Conservation (phyloP, 23 red algal species). For the Gracilaria domingensis region DNA sequence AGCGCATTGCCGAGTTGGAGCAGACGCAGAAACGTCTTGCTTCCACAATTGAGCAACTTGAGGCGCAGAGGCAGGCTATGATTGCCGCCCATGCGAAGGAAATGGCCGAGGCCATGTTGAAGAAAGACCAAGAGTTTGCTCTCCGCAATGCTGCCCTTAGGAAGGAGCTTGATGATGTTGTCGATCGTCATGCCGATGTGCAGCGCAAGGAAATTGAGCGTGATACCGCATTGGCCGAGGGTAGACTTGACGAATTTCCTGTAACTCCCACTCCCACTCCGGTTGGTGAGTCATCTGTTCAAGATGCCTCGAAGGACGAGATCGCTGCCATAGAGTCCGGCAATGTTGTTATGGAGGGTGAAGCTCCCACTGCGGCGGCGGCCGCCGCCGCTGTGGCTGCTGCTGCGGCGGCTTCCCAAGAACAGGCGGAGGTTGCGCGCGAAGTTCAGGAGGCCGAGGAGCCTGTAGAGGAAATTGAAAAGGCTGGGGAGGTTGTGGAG, state of each 20-base stretch:
- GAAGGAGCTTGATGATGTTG: constrained; percentile 69
- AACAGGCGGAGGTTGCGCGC: background rate
- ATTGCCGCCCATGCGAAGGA: constrained; percentile 35
- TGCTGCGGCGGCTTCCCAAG: background rate
- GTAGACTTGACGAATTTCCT: constrained; percentile 4
- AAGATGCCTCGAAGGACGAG: background rate
- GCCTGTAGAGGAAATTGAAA: background rate
- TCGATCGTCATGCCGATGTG: constrained; percentile 49
- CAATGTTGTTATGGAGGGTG: constrained; percentile 17
- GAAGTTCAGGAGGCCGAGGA: background rate
- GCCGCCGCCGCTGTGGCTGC: background rate
- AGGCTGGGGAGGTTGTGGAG: background rate
- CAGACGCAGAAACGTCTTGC: constrained; percentile 20
- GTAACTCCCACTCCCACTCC: constrained; percentile 1
- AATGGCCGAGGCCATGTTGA: constrained; percentile 39
- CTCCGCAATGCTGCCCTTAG: constrained; percentile 43
- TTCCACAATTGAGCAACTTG: constrained; percentile 38
- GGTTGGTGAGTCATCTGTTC: background rate
- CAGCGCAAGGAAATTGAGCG: constrained; percentile 36
- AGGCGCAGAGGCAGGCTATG: constrained; percentile 29
- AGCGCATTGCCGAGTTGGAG: constrained; percentile 41
- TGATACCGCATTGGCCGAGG: constrained; percentile 6
- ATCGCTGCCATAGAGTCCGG: constrained; percentile 1
- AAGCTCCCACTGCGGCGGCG: background rate
- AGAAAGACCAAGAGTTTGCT: constrained; percentile 40